A percentile compares a stretch with the other conserved stretches of the same genome.
Evolutionary conservation across 768 basidiomycete species (phyloP).

Genomic region (Ramaria rubella): DNA sequence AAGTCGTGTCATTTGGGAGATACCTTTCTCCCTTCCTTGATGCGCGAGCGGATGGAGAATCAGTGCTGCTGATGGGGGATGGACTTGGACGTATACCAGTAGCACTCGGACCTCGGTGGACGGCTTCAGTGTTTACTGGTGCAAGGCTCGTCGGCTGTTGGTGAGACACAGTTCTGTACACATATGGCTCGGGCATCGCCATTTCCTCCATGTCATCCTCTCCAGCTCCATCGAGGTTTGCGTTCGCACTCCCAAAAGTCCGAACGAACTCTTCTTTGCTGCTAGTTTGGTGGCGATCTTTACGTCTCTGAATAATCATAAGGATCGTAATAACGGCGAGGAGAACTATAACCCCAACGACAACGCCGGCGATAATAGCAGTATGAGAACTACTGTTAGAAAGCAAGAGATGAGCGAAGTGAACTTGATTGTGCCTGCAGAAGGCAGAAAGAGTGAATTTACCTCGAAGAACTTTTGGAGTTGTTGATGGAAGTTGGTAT

Average conservation of each 20-base stretch:
- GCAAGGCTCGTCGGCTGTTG: not conserved
- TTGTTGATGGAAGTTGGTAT: not conserved
- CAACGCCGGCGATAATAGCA: conserved; percentile 3
- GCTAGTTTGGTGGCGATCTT: not conserved
- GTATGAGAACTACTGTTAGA: not conserved
- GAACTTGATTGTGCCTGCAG: not conserved
- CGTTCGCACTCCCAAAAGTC: conserved; percentile 1
- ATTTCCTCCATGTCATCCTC: not conserved
- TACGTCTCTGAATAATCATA: not conserved
- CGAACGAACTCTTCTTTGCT: conserved; percentile 2
- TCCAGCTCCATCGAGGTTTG: not conserved
- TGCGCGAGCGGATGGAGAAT: not conserved
- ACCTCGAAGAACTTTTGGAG: not conserved
- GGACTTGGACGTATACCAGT: not conserved
- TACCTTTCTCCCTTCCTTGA: conserved; percentile 3
- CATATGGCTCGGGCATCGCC: conserved; percentile 8
- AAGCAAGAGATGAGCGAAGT: not conserved
- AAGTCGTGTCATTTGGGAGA: not conserved
- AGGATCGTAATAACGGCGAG: not conserved
- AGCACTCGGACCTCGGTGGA: not conserved
- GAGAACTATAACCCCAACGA: not conserved
- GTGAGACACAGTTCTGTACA: not conserved
- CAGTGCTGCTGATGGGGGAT: not conserved
- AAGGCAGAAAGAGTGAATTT: not conserved
- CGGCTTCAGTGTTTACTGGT: not conserved